Evolutionary conservation across 805 yeast genomes (phyloP).

Genomic region (Lachancea quebecensis): DNA sequence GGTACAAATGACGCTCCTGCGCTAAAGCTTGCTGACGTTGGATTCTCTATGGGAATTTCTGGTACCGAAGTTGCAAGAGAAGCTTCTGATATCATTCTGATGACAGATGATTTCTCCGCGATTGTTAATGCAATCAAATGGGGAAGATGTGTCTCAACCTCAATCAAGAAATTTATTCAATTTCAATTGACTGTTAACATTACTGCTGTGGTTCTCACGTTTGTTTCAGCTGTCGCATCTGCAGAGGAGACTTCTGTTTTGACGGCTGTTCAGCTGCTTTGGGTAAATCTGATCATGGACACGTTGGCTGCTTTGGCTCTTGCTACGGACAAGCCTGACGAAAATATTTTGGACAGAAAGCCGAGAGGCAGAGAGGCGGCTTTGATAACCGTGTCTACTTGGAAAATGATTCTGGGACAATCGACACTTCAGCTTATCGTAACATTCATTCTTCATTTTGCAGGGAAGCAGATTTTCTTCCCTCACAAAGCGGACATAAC

Average conservation of each 20-base stretch:
- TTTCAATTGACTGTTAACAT: constrained; percentile 94
- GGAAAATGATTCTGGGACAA: constrained; percentile 97
- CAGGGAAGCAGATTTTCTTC: constrained; percentile 58
- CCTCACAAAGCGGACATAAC: constrained; percentile 22
- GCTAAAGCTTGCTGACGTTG: constrained; percentile 91
- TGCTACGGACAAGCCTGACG: constrained; percentile 96
- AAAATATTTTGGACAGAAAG: constrained; percentile 63
- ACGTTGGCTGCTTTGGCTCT: constrained; percentile 95
- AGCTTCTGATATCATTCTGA: constrained; percentile 85
- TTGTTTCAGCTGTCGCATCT: constrained; percentile 86
- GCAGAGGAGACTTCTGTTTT: constrained; percentile 75
- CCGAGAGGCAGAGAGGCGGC: constrained; percentile 81
- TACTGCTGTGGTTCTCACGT: constrained; percentile 92
- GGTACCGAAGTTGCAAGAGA: constrained; percentile 99
- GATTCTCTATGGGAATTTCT: constrained; percentile 96
- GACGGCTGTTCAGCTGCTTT: constrained; percentile 92
- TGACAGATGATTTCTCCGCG: constrained; percentile 91
- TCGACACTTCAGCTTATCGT: constrained; percentile 68
- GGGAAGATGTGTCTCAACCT: constrained; percentile 95
- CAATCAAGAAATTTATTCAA: constrained; percentile 92
- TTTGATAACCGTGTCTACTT: constrained; percentile 83
- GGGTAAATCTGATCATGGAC: constrained; percentile 98
- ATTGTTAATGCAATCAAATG: constrained; percentile 96
- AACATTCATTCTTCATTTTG: constrained; percentile 77
- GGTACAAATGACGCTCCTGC: constrained; percentile 99